A percentile compares a stretch with the other conserved stretches of the same genome.
Evolutionary conservation across 352 stramenopile genomes (phyloP).

Genomic region (Phytophthora cajani): DNA sequence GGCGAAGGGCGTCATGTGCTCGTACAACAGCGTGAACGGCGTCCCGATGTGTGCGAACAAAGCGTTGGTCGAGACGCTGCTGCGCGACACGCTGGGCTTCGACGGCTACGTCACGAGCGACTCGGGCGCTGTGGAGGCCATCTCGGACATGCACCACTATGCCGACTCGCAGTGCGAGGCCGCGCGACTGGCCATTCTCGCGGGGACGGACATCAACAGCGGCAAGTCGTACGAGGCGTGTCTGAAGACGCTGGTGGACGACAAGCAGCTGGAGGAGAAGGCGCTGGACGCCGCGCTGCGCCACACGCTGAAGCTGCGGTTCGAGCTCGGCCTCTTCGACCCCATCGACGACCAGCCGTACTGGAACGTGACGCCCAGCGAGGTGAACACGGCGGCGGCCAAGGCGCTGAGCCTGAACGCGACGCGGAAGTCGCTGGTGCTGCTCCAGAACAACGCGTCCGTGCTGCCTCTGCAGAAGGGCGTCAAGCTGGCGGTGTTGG

Average conservation of each 20-base stretch:
- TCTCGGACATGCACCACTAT: conserved; percentile 80
- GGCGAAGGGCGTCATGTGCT: conserved; percentile 94
- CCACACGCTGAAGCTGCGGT: conserved; percentile 81
- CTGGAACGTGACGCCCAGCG: conserved; percentile 60
- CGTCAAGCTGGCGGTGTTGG: conserved; percentile 71
- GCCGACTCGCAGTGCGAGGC: conserved; percentile 64
- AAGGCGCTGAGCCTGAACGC: conserved; percentile 66
- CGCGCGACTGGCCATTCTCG: conserved; percentile 55
- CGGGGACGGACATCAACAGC: conserved; percentile 88
- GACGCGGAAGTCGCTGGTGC: conserved; percentile 83
- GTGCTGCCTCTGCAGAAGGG: conserved; percentile 65
- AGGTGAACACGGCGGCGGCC: conserved; percentile 70
- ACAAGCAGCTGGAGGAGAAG: conserved; percentile 53
- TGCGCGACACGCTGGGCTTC: conserved; percentile 86
- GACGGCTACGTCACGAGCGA: conserved; percentile 96
- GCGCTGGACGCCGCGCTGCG: conserved; percentile 62
- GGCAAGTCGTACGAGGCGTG: conserved; percentile 78
- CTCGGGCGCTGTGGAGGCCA: conserved; percentile 88
- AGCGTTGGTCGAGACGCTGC: conserved; percentile 67
- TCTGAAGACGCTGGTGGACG: conserved; percentile 53
- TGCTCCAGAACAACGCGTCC: conserved; percentile 90
- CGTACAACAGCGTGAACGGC: conserved; percentile 96
- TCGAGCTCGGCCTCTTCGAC: conserved; percentile 93
- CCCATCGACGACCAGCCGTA: conserved; percentile 80
- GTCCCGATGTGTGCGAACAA: conserved; percentile 93